phyloP scores from a whole-genome alignment of 345 rosid genomes.

The Citrus unshiu region DNA sequence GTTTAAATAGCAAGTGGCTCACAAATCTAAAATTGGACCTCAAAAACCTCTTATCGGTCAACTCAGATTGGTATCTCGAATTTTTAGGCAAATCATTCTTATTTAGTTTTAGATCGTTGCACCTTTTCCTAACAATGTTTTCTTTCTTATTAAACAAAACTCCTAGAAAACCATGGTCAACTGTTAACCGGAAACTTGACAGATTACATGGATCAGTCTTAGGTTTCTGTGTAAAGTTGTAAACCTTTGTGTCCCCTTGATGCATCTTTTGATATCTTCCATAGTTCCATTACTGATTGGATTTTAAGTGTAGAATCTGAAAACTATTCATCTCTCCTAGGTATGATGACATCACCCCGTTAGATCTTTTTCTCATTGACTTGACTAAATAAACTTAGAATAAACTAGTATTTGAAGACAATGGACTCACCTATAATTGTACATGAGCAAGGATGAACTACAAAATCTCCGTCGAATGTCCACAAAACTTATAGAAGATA shows the following conservation, averaged over 20 bases:
- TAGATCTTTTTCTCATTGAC: not conserved
- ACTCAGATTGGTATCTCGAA: not conserved
- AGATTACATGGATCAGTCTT: not conserved
- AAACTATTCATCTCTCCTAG: not conserved
- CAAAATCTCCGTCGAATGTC: not conserved
- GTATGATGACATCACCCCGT: not conserved
- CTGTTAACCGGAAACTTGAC: not conserved
- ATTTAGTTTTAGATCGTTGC: not conserved
- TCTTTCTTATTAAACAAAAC: not conserved
- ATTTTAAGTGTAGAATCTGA: not conserved
- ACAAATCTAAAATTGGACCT: not conserved
- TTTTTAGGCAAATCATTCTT: not conserved
- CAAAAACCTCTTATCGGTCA: not conserved
- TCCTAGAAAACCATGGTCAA: not conserved
- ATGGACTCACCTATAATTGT: not conserved
- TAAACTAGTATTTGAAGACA: not conserved
- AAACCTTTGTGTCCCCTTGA: not conserved
- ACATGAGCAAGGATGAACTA: not conserved
- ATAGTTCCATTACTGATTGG: not conserved
- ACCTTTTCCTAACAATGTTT: not conserved
- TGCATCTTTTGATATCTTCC: not conserved
- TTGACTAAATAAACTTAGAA: not conserved
- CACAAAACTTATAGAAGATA: constrained; percentile 4
- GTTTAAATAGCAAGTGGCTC: not conserved
- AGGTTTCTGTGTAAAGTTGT: too few species aligned